phyloP scores from a whole-genome alignment of 305 asterid species.

The Coffea humblotiana region DNA sequence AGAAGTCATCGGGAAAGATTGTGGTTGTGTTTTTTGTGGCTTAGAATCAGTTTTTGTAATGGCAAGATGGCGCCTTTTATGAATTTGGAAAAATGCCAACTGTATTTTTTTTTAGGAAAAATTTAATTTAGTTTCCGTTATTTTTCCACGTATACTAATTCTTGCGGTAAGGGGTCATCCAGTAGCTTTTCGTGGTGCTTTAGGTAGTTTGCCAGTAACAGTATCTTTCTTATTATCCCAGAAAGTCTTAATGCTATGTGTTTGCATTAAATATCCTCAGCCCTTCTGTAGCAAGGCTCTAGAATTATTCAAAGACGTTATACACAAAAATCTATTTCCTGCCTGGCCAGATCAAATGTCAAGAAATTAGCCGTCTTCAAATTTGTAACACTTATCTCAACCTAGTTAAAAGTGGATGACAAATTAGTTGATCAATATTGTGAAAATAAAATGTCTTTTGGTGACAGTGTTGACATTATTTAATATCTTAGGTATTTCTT shows the following conservation, averaged over 20 bases:
- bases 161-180: not conserved
- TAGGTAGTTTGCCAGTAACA: not conserved
- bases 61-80: not conserved
- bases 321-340: not conserved
- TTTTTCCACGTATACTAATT: not conserved
- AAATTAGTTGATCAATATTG: no score
- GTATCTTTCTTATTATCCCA: not conserved
- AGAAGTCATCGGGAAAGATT: not conserved
- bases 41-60: not conserved
- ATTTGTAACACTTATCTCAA: not conserved
- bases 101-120: no score
- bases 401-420: not conserved
- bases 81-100: not conserved
- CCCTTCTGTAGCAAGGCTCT: not conserved
- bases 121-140: not conserved
- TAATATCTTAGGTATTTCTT: no score
- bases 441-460: no score
- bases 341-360: not conserved
- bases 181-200: not conserved
- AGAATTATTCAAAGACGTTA: not conserved
- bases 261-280: not conserved
- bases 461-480: no score
- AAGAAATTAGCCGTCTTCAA: not conserved
- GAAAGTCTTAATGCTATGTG: not conserved
- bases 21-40: not conserved